Evolutionary conservation across 352 stramenopile genomes (phyloP), one percentile per base, ranked within the genome.

Genomic region (Blastocystis sp.): DNA sequence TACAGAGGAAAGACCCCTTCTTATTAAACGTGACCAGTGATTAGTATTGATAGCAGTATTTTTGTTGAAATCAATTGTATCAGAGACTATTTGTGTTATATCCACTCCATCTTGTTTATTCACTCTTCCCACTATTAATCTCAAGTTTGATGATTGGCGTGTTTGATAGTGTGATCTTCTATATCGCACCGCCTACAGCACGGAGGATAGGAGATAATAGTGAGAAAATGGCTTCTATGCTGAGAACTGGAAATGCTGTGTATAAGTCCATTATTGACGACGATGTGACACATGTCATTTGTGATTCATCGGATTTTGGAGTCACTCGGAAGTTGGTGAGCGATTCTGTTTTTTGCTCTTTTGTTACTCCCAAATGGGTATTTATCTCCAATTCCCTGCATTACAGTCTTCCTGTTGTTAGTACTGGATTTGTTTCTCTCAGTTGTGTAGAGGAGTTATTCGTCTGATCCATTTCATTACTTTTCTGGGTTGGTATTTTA

Each of bases 401-500:
- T 37, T 83, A 83, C 46, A 65, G 71, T 54, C 49, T 83, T n/a
- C 71, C 71, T 43, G 71, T 83, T 29, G 71, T 83, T 67, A 5
- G 71, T 11, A 16, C 16, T 57, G 51, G 14, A 43, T 37, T 32
- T 19, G 12, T 14, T 49, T 51, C 42, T 16, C 39, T 52, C n/a
- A 52, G n/a, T 21, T 24, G 1, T 63, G n/a, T 65, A 83, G 71
- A 83, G 71, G 39, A 83, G 71, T 42, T 83, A 83, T 29, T 83
- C 71, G 1, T 51, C 71, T 6, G 71, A 83, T 49, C 35, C 71
- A 56, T 83, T 83, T 66, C 35, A 49, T 46, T 52, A 67, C 27
- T 83, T 83, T 27, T 83, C 71, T 67, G 71, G 71, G 12, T 21
- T 83, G 9, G 71, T 83, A 19, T 83, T 83, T 56, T 83, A 83